Base-by-base conservation (phyloP, 1,284 basidiomycete genomes). In the Moesziomyces sp. region DNA sequence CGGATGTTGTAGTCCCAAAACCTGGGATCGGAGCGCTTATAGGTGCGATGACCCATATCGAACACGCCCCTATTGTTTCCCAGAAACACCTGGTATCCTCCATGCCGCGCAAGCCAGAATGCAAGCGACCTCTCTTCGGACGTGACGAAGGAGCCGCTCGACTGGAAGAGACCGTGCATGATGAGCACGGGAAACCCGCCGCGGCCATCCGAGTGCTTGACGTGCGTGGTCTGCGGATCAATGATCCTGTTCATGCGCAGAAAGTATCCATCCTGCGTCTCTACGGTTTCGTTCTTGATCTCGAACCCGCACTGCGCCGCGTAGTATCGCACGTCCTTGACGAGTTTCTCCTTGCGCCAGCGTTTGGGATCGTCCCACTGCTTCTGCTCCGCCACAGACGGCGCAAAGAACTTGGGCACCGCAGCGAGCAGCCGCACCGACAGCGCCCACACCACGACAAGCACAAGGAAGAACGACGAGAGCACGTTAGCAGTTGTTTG, bases 1-100 rank as follows among this genome's bases (percentile, higher is more conserved):
- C 88, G 85, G 60, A 89, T 89, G 46, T 89, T 89, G 87, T 88
- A 89, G 80, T 89, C 88, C 88, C 88, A 90, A 78, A 89, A 89
- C 4, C 88, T 83, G 10, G 89, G 88, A 75, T 89, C 88, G 55
- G 83, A 84, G 23, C 88, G 80, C 21, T 81, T 84, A 61, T 87
- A 86, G 45, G 78, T 85, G 19, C 86, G 78, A 76, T 90, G 89
- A 9, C 89, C 89, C 88, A 89, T 89, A 65, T 88, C 87, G 73
- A 89, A 89, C 2, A 89, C 87, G 24, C 87, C 88, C 24, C 89
- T 84, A 14, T 87, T 88, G 80, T 90, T 90, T 35, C 89, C 88
- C 10, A 89, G 84, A 74, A 88, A 89, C n/a, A 89, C 88, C 71
- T 89, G 87, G 77, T 89, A 89, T 21, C 85, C 85, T 3, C 86